A percentile compares a stretch with the other conserved stretches of the same genome.
These are phyloP conservation scores for Kalmusia sp. DNA, from an alignment of 2,329 filamentous ascomycete genomes.

Conservation along the genomic window DNA sequence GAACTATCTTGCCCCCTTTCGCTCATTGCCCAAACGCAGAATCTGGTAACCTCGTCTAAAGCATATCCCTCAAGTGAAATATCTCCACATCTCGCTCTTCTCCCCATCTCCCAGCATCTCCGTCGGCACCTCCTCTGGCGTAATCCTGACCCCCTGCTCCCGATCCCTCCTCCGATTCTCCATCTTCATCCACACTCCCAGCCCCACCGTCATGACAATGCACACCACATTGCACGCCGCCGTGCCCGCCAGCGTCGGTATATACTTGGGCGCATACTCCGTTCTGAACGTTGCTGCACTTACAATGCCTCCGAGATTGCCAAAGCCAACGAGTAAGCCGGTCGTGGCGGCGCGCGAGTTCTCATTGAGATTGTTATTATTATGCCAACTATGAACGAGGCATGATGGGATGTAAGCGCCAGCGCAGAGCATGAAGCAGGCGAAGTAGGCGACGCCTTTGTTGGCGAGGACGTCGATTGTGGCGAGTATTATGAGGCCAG, in stretches of 20 bases:
- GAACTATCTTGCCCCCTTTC: no score
- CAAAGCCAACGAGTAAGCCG: constrained; percentile 56
- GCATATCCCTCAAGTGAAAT: constrained; percentile 33
- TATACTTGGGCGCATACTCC: constrained; percentile 58
- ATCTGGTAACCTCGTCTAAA: no score
- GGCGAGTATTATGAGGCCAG: constrained; percentile 55
- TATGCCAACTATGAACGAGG: constrained; percentile 60
- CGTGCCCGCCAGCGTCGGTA: constrained; percentile 56
- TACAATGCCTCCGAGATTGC: constrained; percentile 59
- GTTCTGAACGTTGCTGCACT: constrained; percentile 55
- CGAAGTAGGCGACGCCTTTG: constrained; percentile 58
- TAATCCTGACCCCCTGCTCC: constrained; percentile 44
- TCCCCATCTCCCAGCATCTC: constrained; percentile 49
- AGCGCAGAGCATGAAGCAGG: constrained; percentile 56
- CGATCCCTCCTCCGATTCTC: constrained; percentile 52
- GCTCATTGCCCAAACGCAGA: no score
- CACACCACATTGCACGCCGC: constrained; percentile 52
- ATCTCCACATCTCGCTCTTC: constrained; percentile 47
- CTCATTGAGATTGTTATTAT: constrained; percentile 62
- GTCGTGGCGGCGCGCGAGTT: constrained; percentile 58
- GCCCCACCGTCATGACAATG: constrained; percentile 47
- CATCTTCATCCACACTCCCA: constrained; percentile 56
- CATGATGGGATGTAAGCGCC: constrained; percentile 57
- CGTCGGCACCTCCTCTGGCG: constrained; percentile 50
- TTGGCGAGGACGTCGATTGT: constrained; percentile 52